Evolutionary conservation across 1,284 basidiomycete genomes (phyloP), one percentile per base, ranked within the genome.

Genomic region (Rhodotorula sp.): DNA sequence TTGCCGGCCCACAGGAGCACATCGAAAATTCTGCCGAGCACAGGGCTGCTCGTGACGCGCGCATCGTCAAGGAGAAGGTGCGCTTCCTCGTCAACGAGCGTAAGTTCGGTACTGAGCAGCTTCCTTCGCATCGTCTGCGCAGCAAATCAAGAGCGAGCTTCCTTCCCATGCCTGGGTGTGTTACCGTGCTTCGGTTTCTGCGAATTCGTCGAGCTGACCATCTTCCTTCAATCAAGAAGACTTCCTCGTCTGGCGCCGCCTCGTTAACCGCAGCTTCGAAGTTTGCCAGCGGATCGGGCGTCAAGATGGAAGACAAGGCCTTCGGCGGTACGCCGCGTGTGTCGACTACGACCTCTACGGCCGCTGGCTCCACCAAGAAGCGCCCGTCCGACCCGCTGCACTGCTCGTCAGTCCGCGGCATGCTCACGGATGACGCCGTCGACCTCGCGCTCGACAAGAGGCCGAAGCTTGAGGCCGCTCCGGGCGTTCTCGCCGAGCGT

Each of bases 361-460:
- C 36, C 11, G 13, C 27, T 15, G 24, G 24, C 55, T 36, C 34
- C 44, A 47, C 65, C 22, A 66, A 62, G 63, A 71, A 71, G 58
- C 70, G 63, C 52, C 39, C 39, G n/a, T 62, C 61, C 8, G 47
- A 66, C 53, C 49, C 27, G 4, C 27, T 56, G 29, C 8, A 44
- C 1, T 54, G 52, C 48, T 62, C 59, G 19, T 66, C 68, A 5
- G 56, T 60, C 20, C 60, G 64, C 5, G 44, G 13, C 15, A 19
- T 72, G 34, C 51, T 54, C 49, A 24, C 51, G 46, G 62, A 68
- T 36, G 65, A 61, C 27, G 59, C 22, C 19, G 53, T 10, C 44
- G 51, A n/a, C 39, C 27, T 44, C 39, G 39, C 44, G 36, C 47
- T 55, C 46, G 64, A 64, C 58, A 68, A 68, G 67, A 66, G 65